phyloP scores from a whole-genome alignment of 1,139 yeast genomes.

The Pneumocystis sp. region DNA sequence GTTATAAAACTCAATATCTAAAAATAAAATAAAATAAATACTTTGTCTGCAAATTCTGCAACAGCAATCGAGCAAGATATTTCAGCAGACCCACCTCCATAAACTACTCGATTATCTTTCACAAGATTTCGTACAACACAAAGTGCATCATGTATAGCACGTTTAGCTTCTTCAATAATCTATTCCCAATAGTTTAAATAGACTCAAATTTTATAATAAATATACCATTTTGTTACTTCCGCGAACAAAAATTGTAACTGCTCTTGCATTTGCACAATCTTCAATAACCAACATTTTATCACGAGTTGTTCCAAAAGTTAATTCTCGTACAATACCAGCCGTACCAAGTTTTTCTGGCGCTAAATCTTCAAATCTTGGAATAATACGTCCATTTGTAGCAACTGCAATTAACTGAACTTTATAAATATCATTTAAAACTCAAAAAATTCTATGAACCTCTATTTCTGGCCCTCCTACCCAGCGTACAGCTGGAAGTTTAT shows the following conservation, averaged over 20 bases:
- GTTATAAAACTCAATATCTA: neutral
- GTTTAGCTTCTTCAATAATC: conserved; percentile 85
- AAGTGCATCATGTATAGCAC: conserved; percentile 91
- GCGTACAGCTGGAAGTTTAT: conserved; percentile 85
- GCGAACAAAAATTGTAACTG: conserved; percentile 85
- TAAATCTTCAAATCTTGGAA: conserved; percentile 91
- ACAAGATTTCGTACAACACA: conserved; percentile 95
- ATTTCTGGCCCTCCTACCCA: conserved; percentile 99
- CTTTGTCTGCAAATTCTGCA: conserved; percentile 79
- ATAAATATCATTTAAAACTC: neutral
- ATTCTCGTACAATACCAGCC: conserved; percentile 73
- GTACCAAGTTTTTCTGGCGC: conserved; percentile 66
- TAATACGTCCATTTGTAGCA: conserved; percentile 94
- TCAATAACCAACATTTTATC: conserved; percentile 93
- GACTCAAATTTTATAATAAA: neutral
- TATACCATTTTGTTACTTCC: conserved; percentile 84
- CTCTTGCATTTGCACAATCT: conserved; percentile 73
- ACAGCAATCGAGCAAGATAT: conserved; percentile 85
- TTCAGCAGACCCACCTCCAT: conserved; percentile 99
- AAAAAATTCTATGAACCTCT: conserved; percentile 29
- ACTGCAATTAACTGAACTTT: conserved; percentile 52
- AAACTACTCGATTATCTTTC: conserved; percentile 81
- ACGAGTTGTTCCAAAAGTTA: conserved; percentile 91
- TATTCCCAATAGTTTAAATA: neutral
- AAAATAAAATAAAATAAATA: conserved; percentile 26